A percentile compares a stretch with the other conserved stretches of the same genome.
Conservation (phyloP, 345 rosid genomes). For the Eucalyptus globulus region DNA sequence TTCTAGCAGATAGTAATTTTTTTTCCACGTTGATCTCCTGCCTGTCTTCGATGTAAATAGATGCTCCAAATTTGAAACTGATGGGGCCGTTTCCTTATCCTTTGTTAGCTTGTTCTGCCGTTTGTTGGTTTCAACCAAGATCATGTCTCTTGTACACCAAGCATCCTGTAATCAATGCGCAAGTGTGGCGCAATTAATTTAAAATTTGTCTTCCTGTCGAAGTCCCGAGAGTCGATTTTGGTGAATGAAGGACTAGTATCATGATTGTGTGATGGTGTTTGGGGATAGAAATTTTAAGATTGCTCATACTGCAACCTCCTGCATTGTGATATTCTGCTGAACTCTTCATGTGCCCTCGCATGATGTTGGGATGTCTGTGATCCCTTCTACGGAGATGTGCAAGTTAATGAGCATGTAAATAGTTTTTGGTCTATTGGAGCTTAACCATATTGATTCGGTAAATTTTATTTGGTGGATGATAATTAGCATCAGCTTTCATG, state of each 20-base stretch:
- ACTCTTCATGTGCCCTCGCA: neutral
- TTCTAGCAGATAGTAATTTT: neutral
- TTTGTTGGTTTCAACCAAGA: neutral
- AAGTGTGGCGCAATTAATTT: neutral
- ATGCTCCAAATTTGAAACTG: neutral
- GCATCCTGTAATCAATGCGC: neutral
- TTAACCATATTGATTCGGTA: neutral
- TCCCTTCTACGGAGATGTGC: neutral
- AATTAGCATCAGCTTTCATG: neutral
- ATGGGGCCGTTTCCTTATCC: neutral
- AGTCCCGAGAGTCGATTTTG: neutral
- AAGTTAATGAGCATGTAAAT: neutral
- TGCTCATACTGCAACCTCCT: neutral
- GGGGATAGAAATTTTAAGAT: neutral
- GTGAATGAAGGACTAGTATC: neutral
- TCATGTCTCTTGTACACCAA: neutral
- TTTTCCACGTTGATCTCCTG: neutral
- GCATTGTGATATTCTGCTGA: neutral
- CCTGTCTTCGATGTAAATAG: neutral
- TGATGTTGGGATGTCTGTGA: neutral
- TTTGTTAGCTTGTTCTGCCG: neutral
- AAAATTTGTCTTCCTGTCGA: neutral
- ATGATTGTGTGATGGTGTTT: neutral
- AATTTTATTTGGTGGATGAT: neutral
- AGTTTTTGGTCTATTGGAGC: neutral